Percentiles rank a stretch among this genome's conserved stretches.
Conservation (phyloP, 2,329 filamentous ascomycete species). For the Dendryphion nanum region DNA sequence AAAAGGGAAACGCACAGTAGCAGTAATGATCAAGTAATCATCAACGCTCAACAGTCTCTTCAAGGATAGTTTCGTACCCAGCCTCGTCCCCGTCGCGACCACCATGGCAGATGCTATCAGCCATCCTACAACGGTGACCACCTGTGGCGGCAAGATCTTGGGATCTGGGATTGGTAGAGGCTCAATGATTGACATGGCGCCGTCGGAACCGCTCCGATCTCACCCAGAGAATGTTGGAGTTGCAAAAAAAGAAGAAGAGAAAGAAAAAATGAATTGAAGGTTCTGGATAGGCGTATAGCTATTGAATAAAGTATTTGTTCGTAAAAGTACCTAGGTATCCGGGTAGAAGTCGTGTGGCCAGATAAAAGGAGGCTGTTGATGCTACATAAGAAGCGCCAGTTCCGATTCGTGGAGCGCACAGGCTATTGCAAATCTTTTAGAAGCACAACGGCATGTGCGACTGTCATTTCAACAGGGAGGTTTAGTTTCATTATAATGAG, state of each 20-base stretch:
- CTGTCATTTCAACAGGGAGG: not conserved
- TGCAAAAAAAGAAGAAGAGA: not conserved
- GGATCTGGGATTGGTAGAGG: not conserved
- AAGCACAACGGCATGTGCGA: not conserved
- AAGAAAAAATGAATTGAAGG: no score
- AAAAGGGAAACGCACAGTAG: not conserved
- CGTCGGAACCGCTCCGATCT: not conserved
- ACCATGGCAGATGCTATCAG: conserved; percentile 1
- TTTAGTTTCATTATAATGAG: not conserved
- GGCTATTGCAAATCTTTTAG: not conserved
- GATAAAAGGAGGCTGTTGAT: not conserved
- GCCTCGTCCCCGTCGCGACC: not conserved
- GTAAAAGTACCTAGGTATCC: no score
- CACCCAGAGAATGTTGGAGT: not conserved
- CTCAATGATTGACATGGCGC: not conserved
- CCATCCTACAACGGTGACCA: conserved; percentile 4
- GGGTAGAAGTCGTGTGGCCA: not conserved
- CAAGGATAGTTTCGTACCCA: conserved; percentile 4
- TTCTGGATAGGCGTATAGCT: not conserved
- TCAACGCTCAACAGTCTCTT: conserved; percentile 3
- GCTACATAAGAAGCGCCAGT: not conserved
- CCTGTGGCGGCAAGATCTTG: conserved; percentile 1
- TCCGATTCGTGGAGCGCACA: not conserved
- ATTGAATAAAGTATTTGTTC: no score
- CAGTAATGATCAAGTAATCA: conserved; percentile 2